These are phyloP conservation scores for Penicillium sp. DNA, from an alignment of 2,329 filamentous ascomycete species.

Conservation along the genomic window DNA sequence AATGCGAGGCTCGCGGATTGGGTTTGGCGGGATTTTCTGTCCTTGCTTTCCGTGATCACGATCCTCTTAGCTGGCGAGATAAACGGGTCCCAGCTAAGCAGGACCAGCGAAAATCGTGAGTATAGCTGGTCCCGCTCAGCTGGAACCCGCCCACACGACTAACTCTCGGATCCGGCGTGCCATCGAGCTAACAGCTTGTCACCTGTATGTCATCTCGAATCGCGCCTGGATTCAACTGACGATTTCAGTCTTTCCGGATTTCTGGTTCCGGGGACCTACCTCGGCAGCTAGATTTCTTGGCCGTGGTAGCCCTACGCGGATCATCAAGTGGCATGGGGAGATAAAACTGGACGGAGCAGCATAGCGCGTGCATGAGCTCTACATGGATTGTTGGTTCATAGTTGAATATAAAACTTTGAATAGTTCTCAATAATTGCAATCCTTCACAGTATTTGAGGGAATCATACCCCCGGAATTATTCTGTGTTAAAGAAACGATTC, in stretches of 20 bases:
- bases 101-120: too few species aligned
- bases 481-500: conserved; percentile 37
- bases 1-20: background rate
- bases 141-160: conserved; percentile 8
- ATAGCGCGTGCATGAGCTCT: too few species aligned
- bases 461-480: background rate
- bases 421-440: background rate
- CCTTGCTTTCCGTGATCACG: background rate
- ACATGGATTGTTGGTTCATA: too few species aligned
- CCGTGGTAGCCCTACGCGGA: background rate
- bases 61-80: background rate
- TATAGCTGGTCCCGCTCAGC: too few species aligned
- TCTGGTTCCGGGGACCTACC: conserved; percentile 8
- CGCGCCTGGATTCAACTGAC: conserved; percentile 9
- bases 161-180: conserved; percentile 8
- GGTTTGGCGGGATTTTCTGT: conserved; percentile 7
- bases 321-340: background rate
- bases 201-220: conserved; percentile 7
- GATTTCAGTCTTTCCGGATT: conserved; percentile 12
- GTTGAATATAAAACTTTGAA: background rate
- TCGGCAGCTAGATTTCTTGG: conserved; percentile 1
- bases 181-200: conserved; percentile 1
- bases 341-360: background rate
- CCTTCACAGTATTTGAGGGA: background rate
- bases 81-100: background rate